Base-by-base conservation (phyloP, 2,329 filamentous ascomycete species). In the Blastomyces parvus region DNA sequence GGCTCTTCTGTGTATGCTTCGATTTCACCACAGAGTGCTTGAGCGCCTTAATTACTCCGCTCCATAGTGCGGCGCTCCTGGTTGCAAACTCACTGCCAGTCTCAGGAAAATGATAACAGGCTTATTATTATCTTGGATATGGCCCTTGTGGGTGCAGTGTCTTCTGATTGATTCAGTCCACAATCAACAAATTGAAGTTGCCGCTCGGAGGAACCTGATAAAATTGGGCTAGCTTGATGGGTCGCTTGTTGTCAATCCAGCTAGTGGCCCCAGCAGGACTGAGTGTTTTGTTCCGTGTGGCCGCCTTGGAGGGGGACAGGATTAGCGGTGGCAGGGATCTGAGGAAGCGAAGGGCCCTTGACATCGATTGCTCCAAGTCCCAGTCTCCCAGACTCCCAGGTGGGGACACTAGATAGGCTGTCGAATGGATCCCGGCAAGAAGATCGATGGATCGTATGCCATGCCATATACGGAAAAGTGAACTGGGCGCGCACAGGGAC, bases 401-500 rank as follows among this genome's bases (percentile, higher is more conserved):
- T 59, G 22, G 22, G 22, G 40, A 14, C 19, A 40, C 40, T 25
- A 46, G 38, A 48, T 30, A 59, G 22, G 17, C 4, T 9, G 36
- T 59, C 27, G 40, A 59, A 59, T 48, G 25, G 57, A 48, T 36
- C 42, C 36, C n/a, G 7, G 57, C n/a, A 27, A 25, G 57, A 42
- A 48, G 57, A 59, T 59, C 57, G 57, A 59, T 59, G 42, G 57
- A 59, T 59, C 57, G 57, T 59, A 36, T 59, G 42, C 40, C 57
- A 59, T 59, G 57, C 57, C 57, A 17, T 42, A 48, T 59, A 44
- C 17, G 57, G 57, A 59, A 59, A 59, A 59, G 57, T 42, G 40
- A 59, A 17, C 14, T 59, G 42, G 57, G 17, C 17, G 25, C 0
- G 25, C 22, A 33, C 22, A 30, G 57, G 40, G 42, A 22, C 48